These are phyloP conservation scores for Colletotrichum eremochloae DNA, from an alignment of 2,329 filamentous ascomycete genomes.

Conservation along the genomic window DNA sequence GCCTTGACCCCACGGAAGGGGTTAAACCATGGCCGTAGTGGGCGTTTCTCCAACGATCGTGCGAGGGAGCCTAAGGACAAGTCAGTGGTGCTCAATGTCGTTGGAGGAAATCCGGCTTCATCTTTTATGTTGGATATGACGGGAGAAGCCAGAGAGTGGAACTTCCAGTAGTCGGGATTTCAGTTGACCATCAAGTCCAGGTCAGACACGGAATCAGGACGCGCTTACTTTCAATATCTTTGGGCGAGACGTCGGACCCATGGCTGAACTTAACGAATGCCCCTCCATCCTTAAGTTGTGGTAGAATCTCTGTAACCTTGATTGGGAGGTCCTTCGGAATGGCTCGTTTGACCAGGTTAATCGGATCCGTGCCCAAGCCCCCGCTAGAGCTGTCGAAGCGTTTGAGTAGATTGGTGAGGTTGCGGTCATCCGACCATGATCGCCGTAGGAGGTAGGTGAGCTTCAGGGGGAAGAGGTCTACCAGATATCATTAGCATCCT, in stretches of 20 bases:
- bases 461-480: slow-evolving; percentile 87
- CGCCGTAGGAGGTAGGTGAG: slow-evolving; percentile 65
- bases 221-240: slow-evolving; percentile 58
- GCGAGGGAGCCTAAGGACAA: slow-evolving; percentile 61
- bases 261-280: slow-evolving; percentile 89
- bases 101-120: no score
- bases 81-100: not conserved
- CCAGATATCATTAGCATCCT: slow-evolving; percentile 5
- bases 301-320: slow-evolving; percentile 84
- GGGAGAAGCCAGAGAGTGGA: not conserved
- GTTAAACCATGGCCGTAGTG: slow-evolving; percentile 91
- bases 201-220: not conserved
- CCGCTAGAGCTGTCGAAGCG: slow-evolving; percentile 62
- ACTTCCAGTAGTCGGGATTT: not conserved
- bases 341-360: slow-evolving; percentile 69
- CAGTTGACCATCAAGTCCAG: not conserved
- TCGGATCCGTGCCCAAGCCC: slow-evolving; percentile 65
- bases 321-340: slow-evolving; percentile 74
- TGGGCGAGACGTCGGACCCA: slow-evolving; percentile 53
- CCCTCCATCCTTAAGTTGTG: slow-evolving; percentile 90
- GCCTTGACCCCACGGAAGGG: slow-evolving; percentile 80
- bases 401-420: slow-evolving; percentile 64
- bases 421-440: slow-evolving; percentile 62
- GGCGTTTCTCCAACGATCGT: slow-evolving; percentile 74
- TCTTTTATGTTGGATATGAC: not conserved